Percentiles rank a stretch among this genome's conserved stretches.
Conservation (phyloP, 75 land plant genomes). For the Larix kaempferi region DNA sequence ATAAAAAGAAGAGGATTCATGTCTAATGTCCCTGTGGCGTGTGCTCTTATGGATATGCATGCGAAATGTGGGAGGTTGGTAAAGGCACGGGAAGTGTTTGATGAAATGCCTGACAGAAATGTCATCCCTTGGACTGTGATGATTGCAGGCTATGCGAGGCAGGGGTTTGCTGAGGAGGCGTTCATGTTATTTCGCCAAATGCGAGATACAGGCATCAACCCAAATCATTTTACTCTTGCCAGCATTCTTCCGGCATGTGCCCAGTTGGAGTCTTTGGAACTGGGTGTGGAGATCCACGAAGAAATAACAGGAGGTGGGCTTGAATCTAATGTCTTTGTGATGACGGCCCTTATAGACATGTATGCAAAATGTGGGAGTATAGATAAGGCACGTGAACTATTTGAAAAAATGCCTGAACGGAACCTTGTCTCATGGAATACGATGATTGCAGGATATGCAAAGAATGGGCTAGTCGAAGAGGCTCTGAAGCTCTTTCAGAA, state of each 20-base stretch:
- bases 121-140: conserved; percentile 51
- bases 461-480: conserved; percentile 14
- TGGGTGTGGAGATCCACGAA: conserved; percentile 11
- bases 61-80: conserved; percentile 16
- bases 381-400: conserved; percentile 12
- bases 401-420: conserved; percentile 17
- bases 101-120: conserved; percentile 31
- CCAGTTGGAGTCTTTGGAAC: neutral
- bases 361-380: conserved; percentile 23
- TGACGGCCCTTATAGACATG: conserved; percentile 16
- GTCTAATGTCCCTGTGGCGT: conserved; percentile 14
- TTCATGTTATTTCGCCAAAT: conserved; percentile 25
- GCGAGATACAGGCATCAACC: conserved; percentile 19
- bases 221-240: conserved; percentile 42
- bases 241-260: conserved; percentile 15
- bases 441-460: conserved; percentile 11
- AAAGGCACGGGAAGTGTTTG: conserved; percentile 37
- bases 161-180: conserved; percentile 23
- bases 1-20: conserved; percentile 29
- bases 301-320: conserved; percentile 4
- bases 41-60: conserved; percentile 35
- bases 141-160: conserved; percentile 28
- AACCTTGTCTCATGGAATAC: conserved; percentile 19
- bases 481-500: conserved; percentile 9
- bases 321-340: neutral